A percentile compares a stretch with the other conserved stretches of the same genome.
phyloP scores from a whole-genome alignment of 352 stramenopile species.

The Elongisporangium undulatum region DNA sequence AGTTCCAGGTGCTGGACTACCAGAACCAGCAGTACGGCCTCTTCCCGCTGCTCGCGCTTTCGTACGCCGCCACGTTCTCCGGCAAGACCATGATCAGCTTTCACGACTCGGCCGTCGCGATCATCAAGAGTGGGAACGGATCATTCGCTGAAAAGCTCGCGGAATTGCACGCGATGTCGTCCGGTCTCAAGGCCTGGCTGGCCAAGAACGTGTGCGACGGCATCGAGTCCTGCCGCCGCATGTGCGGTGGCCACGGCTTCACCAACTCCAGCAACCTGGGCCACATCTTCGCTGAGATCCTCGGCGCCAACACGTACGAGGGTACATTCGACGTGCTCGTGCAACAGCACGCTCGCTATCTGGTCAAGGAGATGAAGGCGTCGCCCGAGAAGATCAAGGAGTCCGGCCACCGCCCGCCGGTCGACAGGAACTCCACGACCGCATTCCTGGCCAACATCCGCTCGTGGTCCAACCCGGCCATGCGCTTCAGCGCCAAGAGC shows the following conservation, averaged over 20 bases:
- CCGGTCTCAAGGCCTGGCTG: constrained; percentile 49
- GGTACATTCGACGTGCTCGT: constrained; percentile 70
- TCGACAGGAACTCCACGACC: not conserved
- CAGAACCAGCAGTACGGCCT: constrained; percentile 33
- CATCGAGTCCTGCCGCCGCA: constrained; percentile 38
- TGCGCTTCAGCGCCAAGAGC: constrained; percentile 11
- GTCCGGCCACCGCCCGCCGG: not conserved
- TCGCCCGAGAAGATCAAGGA: too few species aligned
- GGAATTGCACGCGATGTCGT: constrained; percentile 50
- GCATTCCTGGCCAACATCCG: constrained; percentile 16
- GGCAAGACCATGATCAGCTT: constrained; percentile 19
- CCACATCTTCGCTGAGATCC: constrained; percentile 19
- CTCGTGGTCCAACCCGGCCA: constrained; percentile 5
- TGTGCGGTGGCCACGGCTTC: constrained; percentile 42
- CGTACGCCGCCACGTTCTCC: constrained; percentile 36
- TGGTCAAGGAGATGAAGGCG: constrained; percentile 32
- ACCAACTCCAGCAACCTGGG: constrained; percentile 26
- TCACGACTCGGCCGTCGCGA: constrained; percentile 26
- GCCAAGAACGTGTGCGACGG: constrained; percentile 33
- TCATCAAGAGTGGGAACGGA: constrained; percentile 25
- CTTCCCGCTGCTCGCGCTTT: constrained; percentile 33
- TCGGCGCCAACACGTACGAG: constrained; percentile 56
- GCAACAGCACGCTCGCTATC: constrained; percentile 55
- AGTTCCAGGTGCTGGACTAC: constrained; percentile 35
- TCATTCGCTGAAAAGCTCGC: constrained; percentile 36